phyloP scores from a whole-genome alignment of 1,284 basidiomycete genomes.

The Veloboletus limbatus region DNA sequence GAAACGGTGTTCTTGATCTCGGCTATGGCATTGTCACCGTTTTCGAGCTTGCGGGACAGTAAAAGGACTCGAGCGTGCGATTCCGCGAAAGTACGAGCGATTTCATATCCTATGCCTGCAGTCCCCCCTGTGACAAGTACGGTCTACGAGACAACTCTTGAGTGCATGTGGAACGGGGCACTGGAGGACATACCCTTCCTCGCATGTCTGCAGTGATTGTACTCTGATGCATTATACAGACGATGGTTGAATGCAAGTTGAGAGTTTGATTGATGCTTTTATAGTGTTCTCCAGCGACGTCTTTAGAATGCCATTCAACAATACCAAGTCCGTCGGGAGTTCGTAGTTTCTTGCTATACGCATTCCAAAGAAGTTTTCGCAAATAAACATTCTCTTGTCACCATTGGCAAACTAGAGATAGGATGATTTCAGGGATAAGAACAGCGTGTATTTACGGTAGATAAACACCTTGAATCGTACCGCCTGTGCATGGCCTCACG shows the following conservation, averaged over 20 bases:
- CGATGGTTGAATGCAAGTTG: background rate
- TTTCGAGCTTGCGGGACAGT: slow-evolving; percentile 39
- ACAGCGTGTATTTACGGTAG: background rate
- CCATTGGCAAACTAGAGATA: background rate
- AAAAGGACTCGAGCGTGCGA: slow-evolving; percentile 42
- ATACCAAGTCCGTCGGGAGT: background rate
- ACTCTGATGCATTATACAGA: slow-evolving; percentile 1
- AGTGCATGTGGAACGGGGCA: background rate
- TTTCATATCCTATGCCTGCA: slow-evolving; percentile 41
- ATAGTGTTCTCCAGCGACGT: background rate
- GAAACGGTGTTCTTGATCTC: slow-evolving; percentile 35
- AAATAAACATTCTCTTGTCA: too few species aligned
- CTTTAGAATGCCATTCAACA: slow-evolving; percentile 1
- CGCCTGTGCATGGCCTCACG: background rate
- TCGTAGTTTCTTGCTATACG: background rate
- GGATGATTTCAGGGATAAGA: too few species aligned
- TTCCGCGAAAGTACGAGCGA: slow-evolving; percentile 38
- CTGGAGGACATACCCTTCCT: slow-evolving; percentile 8
- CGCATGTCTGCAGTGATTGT: slow-evolving; percentile 3
- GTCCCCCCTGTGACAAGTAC: slow-evolving; percentile 46
- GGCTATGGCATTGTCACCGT: slow-evolving; percentile 39
- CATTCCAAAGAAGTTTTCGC: background rate
- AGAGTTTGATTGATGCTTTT: background rate
- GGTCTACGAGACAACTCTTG: slow-evolving; percentile 20
- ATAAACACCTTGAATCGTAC: too few species aligned